Conservation (phyloP, 2,329 filamentous ascomycete species). For the Trichophyton equinum region DNA sequence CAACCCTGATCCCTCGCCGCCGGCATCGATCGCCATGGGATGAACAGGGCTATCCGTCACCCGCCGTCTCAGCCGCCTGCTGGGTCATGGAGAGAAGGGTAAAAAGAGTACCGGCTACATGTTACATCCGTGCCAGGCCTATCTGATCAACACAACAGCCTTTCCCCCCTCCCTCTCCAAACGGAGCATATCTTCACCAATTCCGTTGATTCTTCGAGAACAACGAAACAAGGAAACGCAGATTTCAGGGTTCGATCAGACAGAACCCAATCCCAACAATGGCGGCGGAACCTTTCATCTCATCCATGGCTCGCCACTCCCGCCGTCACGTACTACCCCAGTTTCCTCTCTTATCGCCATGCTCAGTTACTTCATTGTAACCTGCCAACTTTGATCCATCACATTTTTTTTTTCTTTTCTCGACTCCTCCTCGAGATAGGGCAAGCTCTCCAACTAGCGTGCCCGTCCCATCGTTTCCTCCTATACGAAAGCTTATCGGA, state of each 20-base stretch:
- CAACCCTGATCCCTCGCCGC: not conserved
- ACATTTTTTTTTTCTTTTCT: not conserved
- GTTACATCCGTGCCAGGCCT: constrained; percentile 1
- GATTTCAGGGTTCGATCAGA: too few species aligned
- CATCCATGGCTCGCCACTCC: not conserved
- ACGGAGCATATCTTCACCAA: not conserved
- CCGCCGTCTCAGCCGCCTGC: not conserved
- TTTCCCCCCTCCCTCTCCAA: not conserved
- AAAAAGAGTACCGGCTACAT: not conserved
- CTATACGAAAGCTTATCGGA: not conserved
- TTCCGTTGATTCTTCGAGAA: not conserved
- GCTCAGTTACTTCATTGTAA: not conserved
- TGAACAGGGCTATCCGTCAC: not conserved
- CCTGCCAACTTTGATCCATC: not conserved
- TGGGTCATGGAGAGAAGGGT: too few species aligned
- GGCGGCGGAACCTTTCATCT: not conserved
- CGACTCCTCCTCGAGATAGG: too few species aligned
- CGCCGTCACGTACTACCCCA: not conserved
- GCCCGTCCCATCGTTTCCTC: not conserved
- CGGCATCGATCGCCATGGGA: not conserved
- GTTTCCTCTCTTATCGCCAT: not conserved
- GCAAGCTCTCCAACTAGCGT: not conserved
- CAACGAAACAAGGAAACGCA: too few species aligned
- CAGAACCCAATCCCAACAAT: too few species aligned
- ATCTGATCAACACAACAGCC: too few species aligned